A percentile compares a stretch with the other conserved stretches of the same genome.
Conservation (phyloP, 2,329 filamentous ascomycete genomes). For the Fusarium bulbicola region DNA sequence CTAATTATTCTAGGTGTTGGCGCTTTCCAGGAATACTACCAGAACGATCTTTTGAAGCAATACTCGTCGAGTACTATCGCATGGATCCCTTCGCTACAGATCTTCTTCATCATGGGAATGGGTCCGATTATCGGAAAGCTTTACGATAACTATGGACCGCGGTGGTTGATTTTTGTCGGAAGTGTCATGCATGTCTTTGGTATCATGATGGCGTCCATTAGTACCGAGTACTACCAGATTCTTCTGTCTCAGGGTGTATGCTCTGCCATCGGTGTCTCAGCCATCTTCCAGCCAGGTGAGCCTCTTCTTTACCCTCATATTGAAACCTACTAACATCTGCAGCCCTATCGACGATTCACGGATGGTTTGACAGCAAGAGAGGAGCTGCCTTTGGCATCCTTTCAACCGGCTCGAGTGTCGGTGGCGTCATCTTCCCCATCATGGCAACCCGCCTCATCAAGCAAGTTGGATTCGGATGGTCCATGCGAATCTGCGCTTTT, state of each 20-base stretch:
- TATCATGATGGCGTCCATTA: conserved; percentile 69
- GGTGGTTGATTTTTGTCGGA: conserved; percentile 61
- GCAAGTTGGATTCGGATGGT: conserved; percentile 51
- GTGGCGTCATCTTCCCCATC: conserved; percentile 54
- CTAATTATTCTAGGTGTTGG: conserved; percentile 50
- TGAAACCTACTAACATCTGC: neutral
- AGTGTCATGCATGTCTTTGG: conserved; percentile 67
- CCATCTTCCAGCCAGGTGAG: conserved; percentile 47
- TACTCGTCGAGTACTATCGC: conserved; percentile 65
- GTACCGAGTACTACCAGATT: conserved; percentile 53
- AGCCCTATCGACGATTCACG: conserved; percentile 45
- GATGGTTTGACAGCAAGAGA: conserved; percentile 49
- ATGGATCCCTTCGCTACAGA: conserved; percentile 69
- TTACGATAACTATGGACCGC: conserved; percentile 71
- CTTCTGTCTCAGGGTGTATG: conserved; percentile 52
- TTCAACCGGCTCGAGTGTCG: conserved; percentile 48
- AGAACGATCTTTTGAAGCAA: conserved; percentile 55
- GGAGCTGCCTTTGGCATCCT: conserved; percentile 50
- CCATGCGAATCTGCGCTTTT: conserved; percentile 52
- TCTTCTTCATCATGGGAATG: conserved; percentile 63
- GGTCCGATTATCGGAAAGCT: conserved; percentile 70
- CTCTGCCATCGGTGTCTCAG: conserved; percentile 48
- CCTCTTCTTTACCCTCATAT: accelerated
- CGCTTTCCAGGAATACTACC: conserved; percentile 68
- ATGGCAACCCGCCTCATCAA: conserved; percentile 50